A percentile compares a stretch with the other conserved stretches of the same genome.
phyloP scores from a whole-genome alignment of 441 rosid species.

The Lepidium campestre region DNA sequence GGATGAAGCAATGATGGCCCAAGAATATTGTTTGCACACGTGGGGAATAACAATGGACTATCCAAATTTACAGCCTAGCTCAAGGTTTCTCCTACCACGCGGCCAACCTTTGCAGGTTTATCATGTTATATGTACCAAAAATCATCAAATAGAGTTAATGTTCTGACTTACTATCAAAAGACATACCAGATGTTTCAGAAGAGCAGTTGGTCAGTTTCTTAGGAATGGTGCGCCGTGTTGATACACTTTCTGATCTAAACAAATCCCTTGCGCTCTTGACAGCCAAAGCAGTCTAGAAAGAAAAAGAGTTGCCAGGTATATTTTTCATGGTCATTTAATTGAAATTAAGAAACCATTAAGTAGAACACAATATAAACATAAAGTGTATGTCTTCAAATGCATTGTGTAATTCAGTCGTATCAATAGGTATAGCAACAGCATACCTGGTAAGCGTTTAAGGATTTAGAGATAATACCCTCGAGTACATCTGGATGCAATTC shows the following conservation, averaged over 20 bases:
- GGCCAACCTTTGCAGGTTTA: neutral
- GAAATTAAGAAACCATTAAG: neutral
- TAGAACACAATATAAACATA: neutral
- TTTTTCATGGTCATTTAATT: neutral
- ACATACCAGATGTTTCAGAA: constrained; percentile 76
- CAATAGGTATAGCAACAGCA: neutral
- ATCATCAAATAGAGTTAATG: neutral
- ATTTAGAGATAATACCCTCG: constrained; percentile 77
- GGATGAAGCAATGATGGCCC: neutral
- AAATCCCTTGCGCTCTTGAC: constrained; percentile 88
- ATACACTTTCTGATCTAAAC: constrained; percentile 77
- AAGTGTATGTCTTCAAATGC: neutral
- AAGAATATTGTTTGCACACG: neutral
- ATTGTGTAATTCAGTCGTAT: neutral
- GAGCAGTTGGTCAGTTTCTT: constrained; percentile 90
- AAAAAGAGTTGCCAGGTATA: constrained; percentile 5
- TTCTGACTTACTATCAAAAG: neutral
- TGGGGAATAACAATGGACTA: constrained; percentile 2
- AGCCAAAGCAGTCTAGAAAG: constrained; percentile 80
- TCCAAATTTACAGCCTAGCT: constrained; percentile 2
- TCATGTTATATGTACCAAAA: neutral
- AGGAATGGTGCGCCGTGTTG: constrained; percentile 75
- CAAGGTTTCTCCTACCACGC: constrained; percentile 1
- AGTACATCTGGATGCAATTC: constrained; percentile 95
- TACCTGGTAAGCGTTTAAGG: constrained; percentile 92